These are phyloP conservation scores for Penicillium concentricum DNA, from an alignment of 2,329 filamentous ascomycete species.

Conservation along the genomic window DNA sequence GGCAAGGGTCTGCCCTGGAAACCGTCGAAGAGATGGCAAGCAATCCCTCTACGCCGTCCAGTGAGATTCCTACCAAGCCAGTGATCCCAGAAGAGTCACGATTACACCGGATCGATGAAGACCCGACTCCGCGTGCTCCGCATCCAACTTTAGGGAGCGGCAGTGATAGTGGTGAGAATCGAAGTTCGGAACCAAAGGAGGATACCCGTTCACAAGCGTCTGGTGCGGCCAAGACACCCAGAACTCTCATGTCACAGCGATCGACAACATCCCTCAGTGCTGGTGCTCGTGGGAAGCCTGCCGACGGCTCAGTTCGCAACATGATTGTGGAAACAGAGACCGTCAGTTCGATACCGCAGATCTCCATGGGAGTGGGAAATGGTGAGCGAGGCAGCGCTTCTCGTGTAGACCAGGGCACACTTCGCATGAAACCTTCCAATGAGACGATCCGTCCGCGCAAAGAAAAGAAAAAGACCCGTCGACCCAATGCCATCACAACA, in stretches of 20 bases:
- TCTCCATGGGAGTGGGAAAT: conserved; percentile 64
- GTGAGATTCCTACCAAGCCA: conserved; percentile 41
- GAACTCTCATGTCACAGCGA: conserved; percentile 60
- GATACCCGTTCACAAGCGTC: conserved; percentile 36
- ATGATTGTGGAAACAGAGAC: conserved; percentile 99
- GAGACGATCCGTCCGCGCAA: conserved; percentile 95
- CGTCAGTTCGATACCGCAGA: conserved; percentile 84
- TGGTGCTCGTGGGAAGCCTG: conserved; percentile 63
- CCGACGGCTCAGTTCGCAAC: conserved; percentile 75
- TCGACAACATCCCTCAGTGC: conserved; percentile 65
- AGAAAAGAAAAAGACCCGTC: conserved; percentile 82
- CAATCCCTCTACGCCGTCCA: conserved; percentile 67
- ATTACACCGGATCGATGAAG: conserved; percentile 37
- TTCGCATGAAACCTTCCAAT: conserved; percentile 84
- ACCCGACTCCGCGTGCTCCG: conserved; percentile 40
- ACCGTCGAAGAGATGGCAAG: conserved; percentile 85
- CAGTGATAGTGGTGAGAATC: conserved; percentile 51
- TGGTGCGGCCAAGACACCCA: conserved; percentile 46
- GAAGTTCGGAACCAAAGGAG: conserved; percentile 37
- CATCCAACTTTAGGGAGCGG: conserved; percentile 59
- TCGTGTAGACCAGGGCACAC: conserved; percentile 65
- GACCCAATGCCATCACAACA: conserved; percentile 58
- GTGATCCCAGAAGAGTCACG: conserved; percentile 37
- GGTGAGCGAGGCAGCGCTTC: conserved; percentile 58
- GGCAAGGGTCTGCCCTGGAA: conserved; percentile 67